phyloP scores from a whole-genome alignment of 345 rosid genomes.

The Gossypium thurberi region DNA sequence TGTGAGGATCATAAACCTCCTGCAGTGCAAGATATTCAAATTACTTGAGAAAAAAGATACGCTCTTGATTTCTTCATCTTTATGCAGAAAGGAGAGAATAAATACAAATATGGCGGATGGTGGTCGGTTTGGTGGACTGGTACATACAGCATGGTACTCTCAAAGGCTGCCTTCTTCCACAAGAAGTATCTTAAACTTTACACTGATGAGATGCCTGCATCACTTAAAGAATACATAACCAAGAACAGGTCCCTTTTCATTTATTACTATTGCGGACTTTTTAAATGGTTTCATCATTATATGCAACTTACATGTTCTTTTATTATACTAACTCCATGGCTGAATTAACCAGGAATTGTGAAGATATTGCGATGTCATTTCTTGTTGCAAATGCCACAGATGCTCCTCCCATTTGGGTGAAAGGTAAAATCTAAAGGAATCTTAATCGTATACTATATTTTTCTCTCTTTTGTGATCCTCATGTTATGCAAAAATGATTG shows the following conservation, averaged over 20 bases:
- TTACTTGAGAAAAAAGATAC: background rate
- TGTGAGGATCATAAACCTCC: background rate
- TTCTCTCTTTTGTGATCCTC: background rate
- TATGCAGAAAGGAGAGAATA: conserved; percentile 51
- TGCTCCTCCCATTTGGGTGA: conserved; percentile 91
- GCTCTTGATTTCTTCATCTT: conserved; percentile 2
- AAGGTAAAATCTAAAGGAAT: conserved; percentile 44
- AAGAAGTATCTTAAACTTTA: conserved; percentile 77
- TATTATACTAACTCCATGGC: conserved; percentile 16
- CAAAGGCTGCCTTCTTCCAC: conserved; percentile 97
- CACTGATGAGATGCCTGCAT: conserved; percentile 79
- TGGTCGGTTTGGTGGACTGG: conserved; percentile 99
- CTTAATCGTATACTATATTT: background rate
- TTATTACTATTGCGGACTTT: background rate
- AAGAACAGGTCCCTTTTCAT: conserved; percentile 53
- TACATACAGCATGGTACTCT: conserved; percentile 86
- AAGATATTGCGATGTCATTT: conserved; percentile 98
- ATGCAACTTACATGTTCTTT: conserved; percentile 7
- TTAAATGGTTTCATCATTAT: background rate
- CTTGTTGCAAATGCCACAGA: conserved; percentile 87
- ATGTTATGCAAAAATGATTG: background rate
- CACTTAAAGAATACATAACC: conserved; percentile 57
- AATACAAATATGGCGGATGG: conserved; percentile 80
- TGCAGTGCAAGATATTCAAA: background rate
- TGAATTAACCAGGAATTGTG: conserved; percentile 70